These are phyloP conservation scores for Cladosporium sp. DNA, from an alignment of 2,329 filamentous ascomycete genomes.

Conservation along the genomic window DNA sequence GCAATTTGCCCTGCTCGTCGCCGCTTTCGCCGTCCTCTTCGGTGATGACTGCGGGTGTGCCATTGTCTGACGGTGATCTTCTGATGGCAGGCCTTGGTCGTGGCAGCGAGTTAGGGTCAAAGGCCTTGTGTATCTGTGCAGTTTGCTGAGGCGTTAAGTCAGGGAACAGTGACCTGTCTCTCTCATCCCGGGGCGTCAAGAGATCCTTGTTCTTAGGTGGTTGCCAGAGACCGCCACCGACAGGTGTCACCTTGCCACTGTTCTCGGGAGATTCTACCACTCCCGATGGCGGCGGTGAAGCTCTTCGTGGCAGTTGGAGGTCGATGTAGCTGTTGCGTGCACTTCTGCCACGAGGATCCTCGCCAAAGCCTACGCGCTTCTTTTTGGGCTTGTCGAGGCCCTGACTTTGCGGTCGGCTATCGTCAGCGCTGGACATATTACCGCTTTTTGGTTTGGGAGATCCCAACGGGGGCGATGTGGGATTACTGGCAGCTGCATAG, in stretches of 20 bases:
- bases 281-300: conserved; percentile 25
- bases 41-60: conserved; percentile 19
- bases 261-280: conserved; percentile 24
- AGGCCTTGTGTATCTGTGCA: conserved; percentile 33
- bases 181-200: conserved; percentile 23
- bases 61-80: conserved; percentile 24
- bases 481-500: conserved; percentile 18
- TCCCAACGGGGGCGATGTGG: conserved; percentile 22
- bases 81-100: conserved; percentile 37
- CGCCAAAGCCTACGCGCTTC: conserved; percentile 32
- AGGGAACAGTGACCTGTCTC: conserved; percentile 34
- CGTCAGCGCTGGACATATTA: conserved; percentile 25
- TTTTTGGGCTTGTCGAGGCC: conserved; percentile 24
- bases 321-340: conserved; percentile 26
- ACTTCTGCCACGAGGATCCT: conserved; percentile 24
- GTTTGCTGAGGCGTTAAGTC: conserved; percentile 37
- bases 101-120: conserved; percentile 27
- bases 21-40: conserved; percentile 30
- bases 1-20: conserved; percentile 28
- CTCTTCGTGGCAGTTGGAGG: conserved; percentile 10
- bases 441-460: conserved; percentile 4
- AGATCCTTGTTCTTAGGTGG: conserved; percentile 25
- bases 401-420: conserved; percentile 23
- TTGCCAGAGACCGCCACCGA: conserved; percentile 17
- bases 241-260: conserved; percentile 28